A percentile compares a stretch with the other conserved stretches of the same genome.
These are phyloP conservation scores for Chondrostereum purpureum DNA, from an alignment of 1,284 basidiomycete species.

Conservation along the genomic window DNA sequence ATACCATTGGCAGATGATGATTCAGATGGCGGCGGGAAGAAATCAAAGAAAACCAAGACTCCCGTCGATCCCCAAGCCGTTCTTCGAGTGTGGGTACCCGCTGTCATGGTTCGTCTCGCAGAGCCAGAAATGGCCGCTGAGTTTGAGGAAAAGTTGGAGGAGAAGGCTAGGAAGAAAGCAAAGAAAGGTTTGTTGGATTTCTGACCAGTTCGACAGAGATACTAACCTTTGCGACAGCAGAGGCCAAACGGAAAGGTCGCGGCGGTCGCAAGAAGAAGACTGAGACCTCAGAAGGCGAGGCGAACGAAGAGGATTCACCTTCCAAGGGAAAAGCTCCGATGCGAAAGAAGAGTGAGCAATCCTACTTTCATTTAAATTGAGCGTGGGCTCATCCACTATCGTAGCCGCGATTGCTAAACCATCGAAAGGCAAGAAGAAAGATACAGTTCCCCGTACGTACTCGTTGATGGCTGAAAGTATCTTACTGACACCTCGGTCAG, in stretches of 20 bases:
- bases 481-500: too few relatives aligned
- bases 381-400: too few relatives aligned
- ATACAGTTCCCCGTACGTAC: neutral
- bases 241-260: neutral
- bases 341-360: neutral
- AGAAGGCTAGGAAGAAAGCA: slow-evolving; percentile 42
- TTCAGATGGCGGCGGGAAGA: slow-evolving; percentile 28
- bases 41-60: slow-evolving; percentile 30
- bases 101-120: slow-evolving; percentile 62
- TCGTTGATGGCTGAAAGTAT: too few relatives aligned
- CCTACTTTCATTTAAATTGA: too few relatives aligned
- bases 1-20: slow-evolving; percentile 14
- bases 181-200: neutral
- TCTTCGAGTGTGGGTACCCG: slow-evolving; percentile 70
- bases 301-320: neutral
- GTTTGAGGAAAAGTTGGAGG: slow-evolving; percentile 46
- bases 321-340: neutral
- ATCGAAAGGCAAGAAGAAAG: neutral
- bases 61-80: slow-evolving; percentile 43
- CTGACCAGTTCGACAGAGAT: too few relatives aligned
- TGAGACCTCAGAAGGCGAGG: neutral
- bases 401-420: too few relatives aligned
- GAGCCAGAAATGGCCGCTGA: slow-evolving; percentile 56
- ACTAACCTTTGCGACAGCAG: too few relatives aligned
- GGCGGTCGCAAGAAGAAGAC: neutral